phyloP scores from a whole-genome alignment of 495 filamentous ascomycete species.

The Penicillium pulvis region DNA sequence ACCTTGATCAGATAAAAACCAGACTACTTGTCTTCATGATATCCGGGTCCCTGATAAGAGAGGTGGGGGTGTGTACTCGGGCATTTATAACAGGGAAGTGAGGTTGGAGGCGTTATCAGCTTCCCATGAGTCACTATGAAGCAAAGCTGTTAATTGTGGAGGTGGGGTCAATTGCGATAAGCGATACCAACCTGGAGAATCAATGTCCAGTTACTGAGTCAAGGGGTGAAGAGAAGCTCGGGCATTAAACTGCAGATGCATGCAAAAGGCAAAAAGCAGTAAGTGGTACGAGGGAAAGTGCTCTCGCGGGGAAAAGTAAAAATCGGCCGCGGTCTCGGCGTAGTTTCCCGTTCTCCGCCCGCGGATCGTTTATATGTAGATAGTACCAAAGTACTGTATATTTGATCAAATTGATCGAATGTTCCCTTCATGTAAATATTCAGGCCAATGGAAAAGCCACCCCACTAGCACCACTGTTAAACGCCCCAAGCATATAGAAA shows the following conservation, averaged over 20 bases:
- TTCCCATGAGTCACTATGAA: slow-evolving; percentile 26
- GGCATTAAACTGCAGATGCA: not conserved
- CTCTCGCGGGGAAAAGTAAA: slow-evolving; percentile 26
- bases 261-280: not conserved
- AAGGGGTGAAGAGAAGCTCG: not conserved
- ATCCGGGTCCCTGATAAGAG: slow-evolving; percentile 28
- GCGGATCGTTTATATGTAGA: not conserved
- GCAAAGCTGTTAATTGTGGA: slow-evolving; percentile 19
- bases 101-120: not conserved
- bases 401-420: slow-evolving; percentile 5
- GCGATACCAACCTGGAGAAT: slow-evolving; percentile 7
- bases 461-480: slow-evolving; percentile 16
- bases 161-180: slow-evolving; percentile 1
- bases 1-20: slow-evolving; percentile 54
- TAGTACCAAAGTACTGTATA: not conserved
- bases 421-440: slow-evolving; percentile 22
- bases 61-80: slow-evolving; percentile 36
- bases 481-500: slow-evolving; percentile 18
- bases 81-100: not conserved
- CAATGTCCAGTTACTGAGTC: not conserved
- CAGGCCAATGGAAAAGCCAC: slow-evolving; percentile 33
- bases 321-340: slow-evolving; percentile 16
- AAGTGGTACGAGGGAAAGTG: slow-evolving; percentile 11
- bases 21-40: slow-evolving; percentile 49
- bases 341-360: slow-evolving; percentile 23